phyloP scores from a whole-genome alignment of 2,329 filamentous ascomycete species.

The Aspergillus niger region DNA sequence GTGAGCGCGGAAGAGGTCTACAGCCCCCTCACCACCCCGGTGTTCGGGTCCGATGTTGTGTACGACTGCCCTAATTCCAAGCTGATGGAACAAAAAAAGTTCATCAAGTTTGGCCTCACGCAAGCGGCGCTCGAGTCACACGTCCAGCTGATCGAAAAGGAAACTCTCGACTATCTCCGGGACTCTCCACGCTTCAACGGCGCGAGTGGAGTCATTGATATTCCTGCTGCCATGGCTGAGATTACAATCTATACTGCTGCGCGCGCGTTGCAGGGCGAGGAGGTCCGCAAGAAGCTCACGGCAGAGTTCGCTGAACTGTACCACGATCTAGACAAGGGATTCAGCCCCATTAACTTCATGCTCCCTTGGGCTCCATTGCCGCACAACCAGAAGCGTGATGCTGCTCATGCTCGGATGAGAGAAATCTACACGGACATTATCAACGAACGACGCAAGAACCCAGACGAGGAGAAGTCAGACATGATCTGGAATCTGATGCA shows the following conservation, averaged over 20 bases:
- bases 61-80: conserved; percentile 91
- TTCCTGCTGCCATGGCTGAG: conserved; percentile 69
- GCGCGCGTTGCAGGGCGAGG: conserved; percentile 72
- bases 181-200: conserved; percentile 60
- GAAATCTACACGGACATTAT: conserved; percentile 73
- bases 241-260: conserved; percentile 82
- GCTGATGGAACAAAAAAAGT: conserved; percentile 94
- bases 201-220: conserved; percentile 62
- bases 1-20: conserved; percentile 92
- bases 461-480: conserved; percentile 52
- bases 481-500: conserved; percentile 82
- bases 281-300: conserved; percentile 71
- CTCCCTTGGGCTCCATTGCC: conserved; percentile 77
- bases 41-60: conserved; percentile 82
- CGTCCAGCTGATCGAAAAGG: conserved; percentile 78
- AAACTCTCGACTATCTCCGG: conserved; percentile 56
- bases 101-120: conserved; percentile 67
- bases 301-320: conserved; percentile 73
- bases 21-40: conserved; percentile 68
- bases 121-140: conserved; percentile 65
- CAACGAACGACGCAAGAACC: conserved; percentile 57
- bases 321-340: conserved; percentile 79
- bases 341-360: conserved; percentile 79
- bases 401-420: conserved; percentile 70
- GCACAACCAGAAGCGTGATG: conserved; percentile 71